phyloP scores from a whole-genome alignment of 2,329 filamentous ascomycete genomes.

The Corynespora cassiicola region DNA sequence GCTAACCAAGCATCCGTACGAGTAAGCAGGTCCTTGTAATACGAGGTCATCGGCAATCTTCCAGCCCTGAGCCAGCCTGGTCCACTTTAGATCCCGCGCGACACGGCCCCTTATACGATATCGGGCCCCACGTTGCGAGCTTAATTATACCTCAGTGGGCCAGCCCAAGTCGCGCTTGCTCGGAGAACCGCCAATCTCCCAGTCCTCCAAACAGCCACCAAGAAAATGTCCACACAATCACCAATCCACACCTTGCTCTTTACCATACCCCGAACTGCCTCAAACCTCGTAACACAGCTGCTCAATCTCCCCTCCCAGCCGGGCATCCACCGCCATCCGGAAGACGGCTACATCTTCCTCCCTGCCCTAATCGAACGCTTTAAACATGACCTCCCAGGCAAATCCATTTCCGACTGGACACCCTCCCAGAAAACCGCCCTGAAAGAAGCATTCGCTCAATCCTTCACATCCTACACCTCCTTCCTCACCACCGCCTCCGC shows the following conservation, averaged over 20 bases:
- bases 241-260: conserved; percentile 22
- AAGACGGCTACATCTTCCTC: conserved; percentile 30
- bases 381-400: conserved; percentile 10
- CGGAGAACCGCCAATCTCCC: not conserved
- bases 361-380: conserved; percentile 14
- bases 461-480: conserved; percentile 7
- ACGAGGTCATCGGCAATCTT: no score
- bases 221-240: not conserved
- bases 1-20: no score
- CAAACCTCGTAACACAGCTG: conserved; percentile 26
- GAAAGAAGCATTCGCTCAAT: conserved; percentile 7
- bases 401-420: conserved; percentile 13
- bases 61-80: no score
- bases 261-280: conserved; percentile 30
- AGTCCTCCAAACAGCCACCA: no score
- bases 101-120: no score
- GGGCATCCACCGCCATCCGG: conserved; percentile 13
- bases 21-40: no score
- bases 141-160: no score
- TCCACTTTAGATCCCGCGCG: no score
- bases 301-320: conserved; percentile 25
- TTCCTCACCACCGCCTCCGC: conserved; percentile 9
- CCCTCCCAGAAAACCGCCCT: conserved; percentile 7
- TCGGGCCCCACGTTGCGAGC: no score
- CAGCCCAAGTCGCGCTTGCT: conserved; percentile 1